phyloP scores from a whole-genome alignment of 2,329 filamentous ascomycete species.

The Orbilia oligospora region DNA sequence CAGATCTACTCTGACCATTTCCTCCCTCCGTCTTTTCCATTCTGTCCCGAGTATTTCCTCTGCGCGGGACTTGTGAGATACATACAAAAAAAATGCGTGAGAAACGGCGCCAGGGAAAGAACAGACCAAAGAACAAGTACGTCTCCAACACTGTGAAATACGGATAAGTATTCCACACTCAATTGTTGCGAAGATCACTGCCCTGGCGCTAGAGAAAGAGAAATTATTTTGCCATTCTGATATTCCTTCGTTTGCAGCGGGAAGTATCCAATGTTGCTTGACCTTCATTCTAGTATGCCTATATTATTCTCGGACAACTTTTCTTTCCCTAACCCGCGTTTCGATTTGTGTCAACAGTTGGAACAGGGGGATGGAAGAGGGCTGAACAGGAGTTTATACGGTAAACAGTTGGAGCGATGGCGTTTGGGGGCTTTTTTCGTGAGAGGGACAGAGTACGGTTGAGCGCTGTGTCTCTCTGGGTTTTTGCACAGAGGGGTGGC shows the following conservation, averaged over 20 bases:
- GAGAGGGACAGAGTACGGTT: conserved; percentile 45
- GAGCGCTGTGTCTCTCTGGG: conserved; percentile 47
- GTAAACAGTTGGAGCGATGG: neutral
- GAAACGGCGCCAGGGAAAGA: conserved; percentile 57
- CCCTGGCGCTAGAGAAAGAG: conserved; percentile 59
- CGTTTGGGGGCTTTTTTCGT: neutral
- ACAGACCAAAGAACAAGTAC: conserved; percentile 59
- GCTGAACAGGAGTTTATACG: neutral
- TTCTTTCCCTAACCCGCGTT: conserved; percentile 8
- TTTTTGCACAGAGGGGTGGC: neutral
- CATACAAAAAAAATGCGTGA: neutral
- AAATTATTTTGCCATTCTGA: conserved; percentile 32
- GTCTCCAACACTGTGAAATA: conserved; percentile 60
- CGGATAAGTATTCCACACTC: conserved; percentile 36
- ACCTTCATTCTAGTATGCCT: neutral
- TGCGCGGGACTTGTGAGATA: neutral
- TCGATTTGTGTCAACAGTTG: conserved; percentile 6
- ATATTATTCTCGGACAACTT: neutral
- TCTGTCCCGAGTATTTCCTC: neutral
- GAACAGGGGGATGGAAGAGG: conserved; percentile 34
- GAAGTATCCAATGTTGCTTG: neutral
- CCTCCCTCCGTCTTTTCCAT: neutral
- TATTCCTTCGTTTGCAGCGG: conserved; percentile 30
- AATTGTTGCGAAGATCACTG: conserved; percentile 61
- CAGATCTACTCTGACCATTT: conserved; percentile 47